Evolutionary conservation across 768 basidiomycete species (phyloP).

Genomic region (Kwoniella shandongensis): DNA sequence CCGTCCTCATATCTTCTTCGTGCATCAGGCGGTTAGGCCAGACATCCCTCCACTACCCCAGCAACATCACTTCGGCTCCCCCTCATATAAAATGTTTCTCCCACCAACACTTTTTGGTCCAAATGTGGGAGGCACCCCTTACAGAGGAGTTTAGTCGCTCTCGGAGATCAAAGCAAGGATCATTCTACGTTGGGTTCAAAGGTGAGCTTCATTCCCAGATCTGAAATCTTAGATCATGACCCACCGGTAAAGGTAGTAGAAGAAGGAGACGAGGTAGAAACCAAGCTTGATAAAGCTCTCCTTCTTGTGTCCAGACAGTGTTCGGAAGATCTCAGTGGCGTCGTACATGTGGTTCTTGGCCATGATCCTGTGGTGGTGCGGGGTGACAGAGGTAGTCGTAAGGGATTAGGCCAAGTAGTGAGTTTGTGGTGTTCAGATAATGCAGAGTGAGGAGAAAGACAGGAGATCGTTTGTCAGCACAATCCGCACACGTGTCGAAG

Average conservation of each 20-base stretch:
- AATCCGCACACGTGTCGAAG: too few relatives aligned
- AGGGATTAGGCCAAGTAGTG: neutral
- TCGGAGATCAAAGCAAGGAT: conserved; percentile 77
- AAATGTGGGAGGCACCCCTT: too few relatives aligned
- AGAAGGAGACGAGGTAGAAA: conserved; percentile 56
- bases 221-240: conserved; percentile 28
- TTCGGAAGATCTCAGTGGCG: conserved; percentile 98
- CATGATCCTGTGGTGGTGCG: conserved; percentile 64
- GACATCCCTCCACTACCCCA: too few relatives aligned
- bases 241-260: conserved; percentile 72
- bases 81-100: too few relatives aligned
- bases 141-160: conserved; percentile 21
- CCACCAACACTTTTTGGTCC: too few relatives aligned
- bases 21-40: too few relatives aligned
- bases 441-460: too few relatives aligned
- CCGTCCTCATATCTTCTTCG: too few relatives aligned
- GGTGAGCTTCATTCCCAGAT: neutral
- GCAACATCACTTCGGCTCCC: too few relatives aligned
- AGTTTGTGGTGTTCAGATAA: neutral
- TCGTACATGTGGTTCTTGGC: conserved; percentile 98
- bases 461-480: too few relatives aligned
- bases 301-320: conserved; percentile 88
- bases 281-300: conserved; percentile 94
- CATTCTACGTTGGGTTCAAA: conserved; percentile 61
- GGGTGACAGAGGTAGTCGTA: conserved; percentile 2